These are phyloP conservation scores for Pneumocystis wakefieldiae DNA, from an alignment of 1,139 yeast genomes.

Conservation along the genomic window DNA sequence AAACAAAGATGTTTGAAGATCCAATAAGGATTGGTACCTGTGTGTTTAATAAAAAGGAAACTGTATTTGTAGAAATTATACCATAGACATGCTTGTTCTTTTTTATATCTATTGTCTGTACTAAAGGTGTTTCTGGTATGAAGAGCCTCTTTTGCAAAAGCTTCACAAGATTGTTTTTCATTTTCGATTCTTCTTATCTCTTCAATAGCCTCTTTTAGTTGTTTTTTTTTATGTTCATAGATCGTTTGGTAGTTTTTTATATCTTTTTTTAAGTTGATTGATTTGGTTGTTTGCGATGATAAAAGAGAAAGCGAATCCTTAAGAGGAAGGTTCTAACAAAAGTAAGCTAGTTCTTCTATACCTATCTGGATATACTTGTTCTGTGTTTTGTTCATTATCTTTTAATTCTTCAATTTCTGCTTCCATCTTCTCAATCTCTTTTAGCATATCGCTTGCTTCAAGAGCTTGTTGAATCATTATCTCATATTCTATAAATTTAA, in stretches of 20 bases:
- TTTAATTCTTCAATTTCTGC: constrained; percentile 17
- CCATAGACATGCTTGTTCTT: constrained; percentile 18
- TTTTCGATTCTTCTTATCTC: constrained; percentile 6
- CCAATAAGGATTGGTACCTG: background rate
- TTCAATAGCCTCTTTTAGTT: constrained; percentile 26
- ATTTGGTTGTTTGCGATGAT: constrained; percentile 3
- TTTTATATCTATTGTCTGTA: constrained; percentile 10
- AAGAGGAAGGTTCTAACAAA: constrained; percentile 8
- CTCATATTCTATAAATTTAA: constrained; percentile 13
- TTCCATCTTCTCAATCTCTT: constrained; percentile 20
- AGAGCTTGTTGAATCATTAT: constrained; percentile 15
- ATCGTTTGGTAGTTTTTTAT: constrained; percentile 3
- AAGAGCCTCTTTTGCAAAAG: constrained; percentile 6
- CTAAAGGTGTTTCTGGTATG: constrained; percentile 6
- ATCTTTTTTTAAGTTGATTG: constrained; percentile 6
- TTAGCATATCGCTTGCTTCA: constrained; percentile 16
- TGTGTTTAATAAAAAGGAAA: constrained; percentile 3
- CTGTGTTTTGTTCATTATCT: constrained; percentile 35
- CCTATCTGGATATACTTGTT: background rate
- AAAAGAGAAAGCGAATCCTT: constrained; percentile 7
- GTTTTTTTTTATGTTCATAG: constrained; percentile 16
- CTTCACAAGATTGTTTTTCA: constrained; percentile 2
- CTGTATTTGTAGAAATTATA: constrained; percentile 13
- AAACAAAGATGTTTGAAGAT: background rate
- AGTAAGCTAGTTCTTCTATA: constrained; percentile 25